A percentile compares a stretch with the other conserved stretches of the same genome.
These are phyloP conservation scores for Barnettozyma populi DNA, from an alignment of 805 yeast genomes.

Conservation along the genomic window DNA sequence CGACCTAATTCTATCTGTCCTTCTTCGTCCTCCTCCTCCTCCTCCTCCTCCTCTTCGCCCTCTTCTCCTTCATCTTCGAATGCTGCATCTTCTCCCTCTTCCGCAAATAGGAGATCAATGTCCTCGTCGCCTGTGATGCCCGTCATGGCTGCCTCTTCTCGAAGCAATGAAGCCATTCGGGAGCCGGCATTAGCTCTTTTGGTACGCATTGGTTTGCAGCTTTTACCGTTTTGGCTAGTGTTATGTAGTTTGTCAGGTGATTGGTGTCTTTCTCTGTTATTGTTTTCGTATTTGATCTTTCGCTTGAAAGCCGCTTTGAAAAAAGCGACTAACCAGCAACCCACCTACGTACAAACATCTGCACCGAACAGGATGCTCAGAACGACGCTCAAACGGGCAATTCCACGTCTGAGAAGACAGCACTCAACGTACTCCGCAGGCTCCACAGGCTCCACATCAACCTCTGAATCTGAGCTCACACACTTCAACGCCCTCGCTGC, in stretches of 20 bases:
- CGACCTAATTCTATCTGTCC: slow-evolving; percentile 24
- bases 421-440: neutral
- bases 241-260: too few relatives aligned
- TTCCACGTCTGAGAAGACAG: neutral
- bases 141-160: slow-evolving; percentile 49
- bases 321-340: too few relatives aligned
- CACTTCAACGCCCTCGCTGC: slow-evolving; percentile 86
- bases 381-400: neutral
- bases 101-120: slow-evolving; percentile 65
- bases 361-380: neutral
- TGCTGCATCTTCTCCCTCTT: slow-evolving; percentile 46
- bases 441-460: slow-evolving; percentile 25
- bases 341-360: too few relatives aligned
- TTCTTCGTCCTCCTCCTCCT: slow-evolving; percentile 26
- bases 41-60: slow-evolving; percentile 29
- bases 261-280: neutral
- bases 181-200: slow-evolving; percentile 90
- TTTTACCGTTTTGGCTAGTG: too few relatives aligned
- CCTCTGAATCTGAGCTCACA: slow-evolving; percentile 57
- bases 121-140: slow-evolving; percentile 68
- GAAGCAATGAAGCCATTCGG: slow-evolving; percentile 64
- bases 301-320: too few relatives aligned
- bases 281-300: neutral
- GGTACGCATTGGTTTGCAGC: slow-evolving; percentile 50
- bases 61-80: slow-evolving; percentile 28